Conservation (phyloP, 306 rosid genomes). For the Boehmeria nivea region DNA sequence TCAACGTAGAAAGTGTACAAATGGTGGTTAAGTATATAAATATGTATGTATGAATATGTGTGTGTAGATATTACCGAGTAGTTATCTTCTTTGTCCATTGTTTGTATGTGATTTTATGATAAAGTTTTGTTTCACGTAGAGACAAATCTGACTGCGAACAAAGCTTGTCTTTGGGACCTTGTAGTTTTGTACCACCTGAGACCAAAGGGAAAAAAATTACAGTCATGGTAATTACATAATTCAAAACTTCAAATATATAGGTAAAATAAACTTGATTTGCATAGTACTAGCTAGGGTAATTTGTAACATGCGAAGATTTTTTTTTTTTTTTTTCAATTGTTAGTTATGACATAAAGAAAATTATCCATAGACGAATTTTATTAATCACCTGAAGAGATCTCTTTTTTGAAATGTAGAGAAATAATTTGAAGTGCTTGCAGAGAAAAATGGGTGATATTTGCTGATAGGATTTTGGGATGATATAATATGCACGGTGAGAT, state of each 20-base stretch:
- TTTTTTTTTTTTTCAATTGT: too few species aligned
- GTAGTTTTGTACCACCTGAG: too few species aligned
- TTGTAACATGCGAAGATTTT: too few species aligned
- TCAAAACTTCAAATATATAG: too few species aligned
- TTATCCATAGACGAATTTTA: too few species aligned
- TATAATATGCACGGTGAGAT: too few species aligned
- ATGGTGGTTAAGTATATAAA: neutral
- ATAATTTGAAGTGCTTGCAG: neutral
- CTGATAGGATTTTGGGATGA: neutral
- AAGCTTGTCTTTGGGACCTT: neutral
- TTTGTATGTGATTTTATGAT: neutral
- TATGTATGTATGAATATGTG: neutral
- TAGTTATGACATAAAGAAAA: too few species aligned
- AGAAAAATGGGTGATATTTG: neutral
- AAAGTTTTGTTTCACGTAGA: conserved; percentile 3
- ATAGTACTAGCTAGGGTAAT: too few species aligned
- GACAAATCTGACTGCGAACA: conserved; percentile 8
- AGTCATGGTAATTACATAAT: neutral
- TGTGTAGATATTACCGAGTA: conserved; percentile 44
- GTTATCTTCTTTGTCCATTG: conserved; percentile 61
- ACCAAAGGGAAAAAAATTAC: neutral
- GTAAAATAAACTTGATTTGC: too few species aligned
- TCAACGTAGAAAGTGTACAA: too few species aligned
- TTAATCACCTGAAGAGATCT: too few species aligned
- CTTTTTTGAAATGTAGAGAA: too few species aligned